Evolutionary conservation across 305 asterid species (phyloP).

Genomic region (Rubia tinctorum): DNA sequence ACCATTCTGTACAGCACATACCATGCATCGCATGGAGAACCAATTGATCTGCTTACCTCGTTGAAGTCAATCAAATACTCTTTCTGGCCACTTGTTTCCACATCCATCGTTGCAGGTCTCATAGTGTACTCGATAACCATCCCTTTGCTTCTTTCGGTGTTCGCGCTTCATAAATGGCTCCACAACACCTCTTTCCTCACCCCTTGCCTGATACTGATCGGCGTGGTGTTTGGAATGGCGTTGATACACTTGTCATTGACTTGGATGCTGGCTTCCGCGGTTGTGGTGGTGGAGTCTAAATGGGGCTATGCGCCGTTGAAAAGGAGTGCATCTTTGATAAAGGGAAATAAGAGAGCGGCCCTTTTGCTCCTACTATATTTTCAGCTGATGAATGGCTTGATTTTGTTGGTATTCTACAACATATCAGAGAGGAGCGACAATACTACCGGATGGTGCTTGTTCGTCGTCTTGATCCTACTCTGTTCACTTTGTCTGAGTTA

Average conservation of each 20-base stretch:
- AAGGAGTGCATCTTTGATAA: slow-evolving; percentile 53
- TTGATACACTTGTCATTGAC: slow-evolving; percentile 35
- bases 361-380: slow-evolving; percentile 24
- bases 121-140: slow-evolving; percentile 14
- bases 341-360: slow-evolving; percentile 49
- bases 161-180: slow-evolving; percentile 17
- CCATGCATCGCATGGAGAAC: slow-evolving; percentile 45
- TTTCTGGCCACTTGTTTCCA: slow-evolving; percentile 48
- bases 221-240: slow-evolving; percentile 14
- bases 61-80: slow-evolving; percentile 39
- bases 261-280: slow-evolving; percentile 43
- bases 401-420: slow-evolving; percentile 13
- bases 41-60: slow-evolving; percentile 43
- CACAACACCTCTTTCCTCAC: slow-evolving; percentile 10
- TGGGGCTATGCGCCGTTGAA: slow-evolving; percentile 58
- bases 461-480: slow-evolving; percentile 31
- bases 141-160: slow-evolving; percentile 15
- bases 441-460: slow-evolving; percentile 27
- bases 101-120: slow-evolving; percentile 20
- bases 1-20: slow-evolving; percentile 48
- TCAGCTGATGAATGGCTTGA: slow-evolving; percentile 16
- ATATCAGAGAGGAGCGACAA: background rate
- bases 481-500: slow-evolving; percentile 15
- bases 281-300: slow-evolving; percentile 34
- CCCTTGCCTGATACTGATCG: background rate